Evolutionary conservation across 1,284 basidiomycete species (phyloP).

Genomic region (Melanopsichium pennsylvanicum): DNA sequence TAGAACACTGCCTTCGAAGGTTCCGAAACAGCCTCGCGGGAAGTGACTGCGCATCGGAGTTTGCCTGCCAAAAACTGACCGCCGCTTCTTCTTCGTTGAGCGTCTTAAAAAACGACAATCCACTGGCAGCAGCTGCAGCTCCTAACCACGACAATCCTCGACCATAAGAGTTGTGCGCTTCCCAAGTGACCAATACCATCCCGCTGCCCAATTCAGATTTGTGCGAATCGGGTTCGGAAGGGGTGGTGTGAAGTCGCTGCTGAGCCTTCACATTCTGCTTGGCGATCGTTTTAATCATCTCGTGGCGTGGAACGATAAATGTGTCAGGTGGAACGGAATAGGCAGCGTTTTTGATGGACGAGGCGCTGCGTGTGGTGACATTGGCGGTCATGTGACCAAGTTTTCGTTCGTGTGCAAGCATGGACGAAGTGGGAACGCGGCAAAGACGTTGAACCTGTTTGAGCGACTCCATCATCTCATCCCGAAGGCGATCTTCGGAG

Average conservation of each 20-base stretch:
- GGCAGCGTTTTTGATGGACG: neutral
- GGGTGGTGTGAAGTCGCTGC: too few relatives aligned
- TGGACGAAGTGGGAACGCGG: constrained; percentile 26
- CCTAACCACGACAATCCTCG: constrained; percentile 43
- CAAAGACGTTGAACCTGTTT: constrained; percentile 30
- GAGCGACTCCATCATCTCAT: constrained; percentile 46
- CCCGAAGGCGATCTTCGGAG: constrained; percentile 38
- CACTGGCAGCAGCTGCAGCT: constrained; percentile 36
- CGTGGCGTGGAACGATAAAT: constrained; percentile 32
- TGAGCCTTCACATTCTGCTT: constrained; percentile 32
- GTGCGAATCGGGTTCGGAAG: too few relatives aligned
- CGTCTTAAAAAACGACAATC: constrained; percentile 27
- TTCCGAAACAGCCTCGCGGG: constrained; percentile 31
- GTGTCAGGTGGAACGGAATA: constrained; percentile 24
- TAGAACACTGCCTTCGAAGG: constrained; percentile 29
- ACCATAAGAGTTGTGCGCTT: constrained; percentile 34
- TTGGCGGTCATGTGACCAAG: constrained; percentile 13
- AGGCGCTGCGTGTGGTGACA: constrained; percentile 4
- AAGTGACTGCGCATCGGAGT: constrained; percentile 38
- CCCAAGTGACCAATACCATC: constrained; percentile 38
- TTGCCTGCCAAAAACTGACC: constrained; percentile 31
- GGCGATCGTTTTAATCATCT: constrained; percentile 32
- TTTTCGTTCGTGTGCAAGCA: constrained; percentile 28
- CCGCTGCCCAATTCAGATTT: constrained; percentile 36
- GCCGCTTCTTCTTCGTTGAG: constrained; percentile 34